Conservation (phyloP, 208 protist species). For the Naegleria fowleri region DNA sequence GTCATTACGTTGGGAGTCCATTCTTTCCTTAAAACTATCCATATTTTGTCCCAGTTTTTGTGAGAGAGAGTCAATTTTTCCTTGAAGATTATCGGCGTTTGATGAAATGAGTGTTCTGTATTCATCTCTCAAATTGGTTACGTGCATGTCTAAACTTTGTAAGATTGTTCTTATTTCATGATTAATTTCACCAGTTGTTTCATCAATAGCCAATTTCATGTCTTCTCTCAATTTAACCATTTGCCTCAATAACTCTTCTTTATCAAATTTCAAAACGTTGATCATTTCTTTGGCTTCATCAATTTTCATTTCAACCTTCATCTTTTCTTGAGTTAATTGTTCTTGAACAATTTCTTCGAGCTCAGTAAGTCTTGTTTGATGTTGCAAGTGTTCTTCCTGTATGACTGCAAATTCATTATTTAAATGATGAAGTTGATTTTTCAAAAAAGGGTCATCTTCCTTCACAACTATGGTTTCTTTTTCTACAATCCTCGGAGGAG, state of each 20-base stretch:
- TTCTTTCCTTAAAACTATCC: not conserved
- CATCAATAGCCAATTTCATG: not conserved
- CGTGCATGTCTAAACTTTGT: not conserved
- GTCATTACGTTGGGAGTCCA: not conserved
- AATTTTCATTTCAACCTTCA: not conserved
- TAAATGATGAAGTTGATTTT: not conserved
- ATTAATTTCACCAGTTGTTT: not conserved
- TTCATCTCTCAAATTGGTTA: not conserved
- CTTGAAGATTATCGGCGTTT: not conserved
- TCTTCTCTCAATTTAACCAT: not conserved
- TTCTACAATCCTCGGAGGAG: not conserved
- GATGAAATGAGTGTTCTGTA: not conserved
- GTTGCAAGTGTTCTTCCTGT: not conserved
- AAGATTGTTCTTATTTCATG: not conserved
- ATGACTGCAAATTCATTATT: not conserved
- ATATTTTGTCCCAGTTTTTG: not conserved
- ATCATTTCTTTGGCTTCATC: not conserved
- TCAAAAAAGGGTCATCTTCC: not conserved
- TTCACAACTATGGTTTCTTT: not conserved
- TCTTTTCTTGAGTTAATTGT: not conserved
- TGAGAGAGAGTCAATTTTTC: not conserved
- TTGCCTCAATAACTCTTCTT: not conserved
- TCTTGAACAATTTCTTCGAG: not conserved
- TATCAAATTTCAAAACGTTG: not conserved
- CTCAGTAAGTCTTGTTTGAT: not conserved